These are phyloP conservation scores for Yarrowia alimentaria DNA, from an alignment of 805 yeast species.

Conservation along the genomic window DNA sequence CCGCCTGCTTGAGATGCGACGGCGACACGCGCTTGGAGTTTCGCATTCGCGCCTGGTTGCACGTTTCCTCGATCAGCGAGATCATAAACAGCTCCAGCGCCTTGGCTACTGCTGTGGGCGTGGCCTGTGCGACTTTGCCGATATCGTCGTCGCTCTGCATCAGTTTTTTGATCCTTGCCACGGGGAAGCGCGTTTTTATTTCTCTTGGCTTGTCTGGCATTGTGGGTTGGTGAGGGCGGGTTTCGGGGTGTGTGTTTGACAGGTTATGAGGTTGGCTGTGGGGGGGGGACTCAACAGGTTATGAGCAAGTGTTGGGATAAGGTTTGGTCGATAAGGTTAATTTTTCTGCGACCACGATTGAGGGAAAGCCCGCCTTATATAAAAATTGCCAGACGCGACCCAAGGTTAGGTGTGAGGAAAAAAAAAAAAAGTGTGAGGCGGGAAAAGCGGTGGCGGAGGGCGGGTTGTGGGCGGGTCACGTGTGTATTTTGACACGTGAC, in stretches of 20 bases:
- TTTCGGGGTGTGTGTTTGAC: neutral
- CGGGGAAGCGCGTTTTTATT: slow-evolving; percentile 46
- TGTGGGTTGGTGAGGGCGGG: neutral
- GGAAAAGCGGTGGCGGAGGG: too few species aligned
- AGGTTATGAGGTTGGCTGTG: too few species aligned
- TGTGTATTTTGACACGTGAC: too few species aligned
- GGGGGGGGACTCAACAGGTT: too few species aligned
- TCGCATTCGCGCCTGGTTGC: slow-evolving; percentile 67
- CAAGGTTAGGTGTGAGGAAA: slow-evolving; percentile 21
- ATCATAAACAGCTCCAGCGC: slow-evolving; percentile 92
- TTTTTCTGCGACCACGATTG: neutral
- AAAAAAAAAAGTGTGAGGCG: too few species aligned
- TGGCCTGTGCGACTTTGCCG: slow-evolving; percentile 97
- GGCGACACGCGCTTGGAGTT: slow-evolving; percentile 82
- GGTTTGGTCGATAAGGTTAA: neutral
- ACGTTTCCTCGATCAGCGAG: slow-evolving; percentile 79
- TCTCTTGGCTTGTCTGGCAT: slow-evolving; percentile 30
- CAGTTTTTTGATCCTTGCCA: slow-evolving; percentile 87
- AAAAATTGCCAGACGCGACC: slow-evolving; percentile 10
- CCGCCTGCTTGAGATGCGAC: slow-evolving; percentile 81
- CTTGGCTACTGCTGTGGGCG: slow-evolving; percentile 96
- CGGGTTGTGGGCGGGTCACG: too few species aligned
- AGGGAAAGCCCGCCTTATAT: slow-evolving; percentile 19
- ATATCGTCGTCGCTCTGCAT: slow-evolving; percentile 99
- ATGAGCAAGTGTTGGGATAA: too few species aligned